phyloP scores from a whole-genome alignment of 208 protist genomes.

The Endotrypanum monterogeii region DNA sequence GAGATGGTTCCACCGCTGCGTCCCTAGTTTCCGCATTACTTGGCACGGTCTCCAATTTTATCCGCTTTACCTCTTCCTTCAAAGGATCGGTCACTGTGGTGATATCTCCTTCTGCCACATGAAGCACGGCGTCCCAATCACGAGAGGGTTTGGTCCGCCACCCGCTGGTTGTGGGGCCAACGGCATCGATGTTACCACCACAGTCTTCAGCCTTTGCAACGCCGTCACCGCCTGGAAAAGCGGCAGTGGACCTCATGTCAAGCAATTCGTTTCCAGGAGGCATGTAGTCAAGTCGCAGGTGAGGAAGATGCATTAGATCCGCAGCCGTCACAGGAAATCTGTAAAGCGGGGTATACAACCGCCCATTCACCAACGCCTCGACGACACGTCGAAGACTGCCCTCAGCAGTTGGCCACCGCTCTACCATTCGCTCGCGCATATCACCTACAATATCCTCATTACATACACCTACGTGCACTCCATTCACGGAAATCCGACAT shows the following conservation, averaged over 20 bases:
- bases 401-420: constrained; percentile 69
- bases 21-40: neutral
- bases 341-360: constrained; percentile 76
- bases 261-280: constrained; percentile 35
- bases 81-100: neutral
- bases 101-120: neutral
- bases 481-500: constrained; percentile 73
- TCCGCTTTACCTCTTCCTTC: constrained; percentile 36
- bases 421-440: constrained; percentile 77
- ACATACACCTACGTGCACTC: constrained; percentile 85
- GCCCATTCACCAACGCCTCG: constrained; percentile 63
- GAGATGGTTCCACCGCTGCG: neutral
- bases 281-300: constrained; percentile 59
- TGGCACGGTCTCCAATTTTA: constrained; percentile 28
- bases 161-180: neutral
- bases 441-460: constrained; percentile 76
- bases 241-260: neutral
- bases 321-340: constrained; percentile 48
- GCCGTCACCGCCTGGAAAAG: neutral
- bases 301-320: constrained; percentile 63
- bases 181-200: constrained; percentile 8
- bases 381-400: constrained; percentile 85
- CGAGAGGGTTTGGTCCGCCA: neutral
- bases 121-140: constrained; percentile 26
- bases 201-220: neutral